Base-by-base conservation (phyloP, 305 asterid genomes). In the Caryopteris hybrid region DNA sequence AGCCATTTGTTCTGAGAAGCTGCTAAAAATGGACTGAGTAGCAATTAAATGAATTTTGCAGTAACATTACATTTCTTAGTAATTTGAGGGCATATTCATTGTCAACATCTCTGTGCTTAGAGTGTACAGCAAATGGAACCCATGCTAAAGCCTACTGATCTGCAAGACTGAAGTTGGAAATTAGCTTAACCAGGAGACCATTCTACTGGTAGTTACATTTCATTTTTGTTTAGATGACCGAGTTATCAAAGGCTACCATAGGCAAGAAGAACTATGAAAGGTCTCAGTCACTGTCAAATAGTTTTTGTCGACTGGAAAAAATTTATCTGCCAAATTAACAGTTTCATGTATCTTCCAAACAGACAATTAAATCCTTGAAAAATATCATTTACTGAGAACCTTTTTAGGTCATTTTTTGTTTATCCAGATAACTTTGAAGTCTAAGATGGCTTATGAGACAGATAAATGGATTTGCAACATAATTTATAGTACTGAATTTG, bases 1-100 rank as follows among this genome's bases (percentile, higher is more conserved):
- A 36, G 78, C 70, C 83, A 78, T 78, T 56, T 27, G 62, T 42
- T 61, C 77, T 38, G 46, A 58, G 52, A 63, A 69, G 39, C 72
- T 50, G 73, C 66, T 66, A 63, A 60, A 53, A 63, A 8, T 3
- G 6, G 18, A 43, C 23, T 6, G 14, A 5, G 2, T 23, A 23
- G 46, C 43, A 27, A 64, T 38, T 31, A 75, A 21, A 27, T 31
- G 66, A 34, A 21, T 42, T 51, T 39, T 64, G 69, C 29, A 27
- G 53, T 18, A 66, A 59, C 52, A 52, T 65, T 17, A 53, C 67
- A 70, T 23, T 51, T 57, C 71, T 22, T 29, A 14, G 52, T 27
- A 39, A 56, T 56, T 55, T 61, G 46, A 43, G 11, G 70, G 20
- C 22, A 25, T 34, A 66, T 41, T 9, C 23, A 68, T 53, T 43